Conservation (phyloP, 176 grass and related monocot genomes). For the Zea luxurians region DNA sequence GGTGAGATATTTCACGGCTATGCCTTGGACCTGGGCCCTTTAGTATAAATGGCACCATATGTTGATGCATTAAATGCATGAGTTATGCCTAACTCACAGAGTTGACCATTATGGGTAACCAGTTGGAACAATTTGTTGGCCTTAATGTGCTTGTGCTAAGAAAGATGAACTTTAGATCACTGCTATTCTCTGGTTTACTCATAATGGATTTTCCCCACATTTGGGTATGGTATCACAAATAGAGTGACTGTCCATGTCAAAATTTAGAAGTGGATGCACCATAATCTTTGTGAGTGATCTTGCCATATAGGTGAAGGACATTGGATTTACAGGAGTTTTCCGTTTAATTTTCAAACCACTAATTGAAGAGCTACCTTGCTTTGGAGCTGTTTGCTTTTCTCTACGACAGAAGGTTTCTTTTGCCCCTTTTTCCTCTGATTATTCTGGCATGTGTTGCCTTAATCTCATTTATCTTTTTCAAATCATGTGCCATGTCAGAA, state of each 20-base stretch:
- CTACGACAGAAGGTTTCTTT: slow-evolving; percentile 82
- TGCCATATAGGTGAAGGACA: slow-evolving; percentile 78
- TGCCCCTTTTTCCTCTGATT: neutral
- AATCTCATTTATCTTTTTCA: slow-evolving; percentile 4
- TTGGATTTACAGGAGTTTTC: slow-evolving; percentile 84
- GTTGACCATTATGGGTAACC: slow-evolving; percentile 2
- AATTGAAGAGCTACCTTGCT: slow-evolving; percentile 81
- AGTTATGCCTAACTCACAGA: slow-evolving; percentile 21
- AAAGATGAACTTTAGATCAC: neutral
- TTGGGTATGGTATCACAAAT: neutral
- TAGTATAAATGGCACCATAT: slow-evolving; percentile 18
- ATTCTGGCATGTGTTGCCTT: neutral
- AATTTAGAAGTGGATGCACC: neutral
- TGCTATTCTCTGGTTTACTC: neutral
- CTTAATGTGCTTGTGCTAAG: neutral
- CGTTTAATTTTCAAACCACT: slow-evolving; percentile 87
- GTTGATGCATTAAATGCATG: neutral
- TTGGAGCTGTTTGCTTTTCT: slow-evolving; percentile 95
- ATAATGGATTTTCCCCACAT: neutral
- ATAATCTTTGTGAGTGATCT: slow-evolving; percentile 28
- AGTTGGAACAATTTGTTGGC: neutral
- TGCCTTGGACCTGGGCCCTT: neutral
- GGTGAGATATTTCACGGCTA: slow-evolving; percentile 50
- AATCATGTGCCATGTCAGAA: slow-evolving; percentile 59
- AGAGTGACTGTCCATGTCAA: slow-evolving; percentile 4